A percentile compares a stretch with the other conserved stretches of the same genome.
Evolutionary conservation across 768 basidiomycete genomes (phyloP).

Genomic region (Leccinum longicurvipes): DNA sequence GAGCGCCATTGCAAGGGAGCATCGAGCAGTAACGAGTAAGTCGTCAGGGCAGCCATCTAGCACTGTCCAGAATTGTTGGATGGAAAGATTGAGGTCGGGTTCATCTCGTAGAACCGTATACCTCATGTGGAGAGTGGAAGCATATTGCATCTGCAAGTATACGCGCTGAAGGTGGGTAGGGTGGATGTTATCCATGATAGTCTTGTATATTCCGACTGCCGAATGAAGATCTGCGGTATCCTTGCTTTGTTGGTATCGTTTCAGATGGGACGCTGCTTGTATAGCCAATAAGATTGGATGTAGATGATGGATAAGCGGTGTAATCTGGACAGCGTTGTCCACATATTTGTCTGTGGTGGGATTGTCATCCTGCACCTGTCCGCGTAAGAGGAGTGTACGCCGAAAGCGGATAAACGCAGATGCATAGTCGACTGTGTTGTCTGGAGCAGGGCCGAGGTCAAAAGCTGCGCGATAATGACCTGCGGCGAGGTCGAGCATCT

Average conservation of each 20-base stretch:
- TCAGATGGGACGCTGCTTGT: slow-evolving; percentile 9
- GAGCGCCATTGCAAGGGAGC: slow-evolving; percentile 7
- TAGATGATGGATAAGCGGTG: slow-evolving; percentile 4
- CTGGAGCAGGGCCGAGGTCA: slow-evolving; percentile 11
- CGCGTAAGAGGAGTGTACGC: not conserved
- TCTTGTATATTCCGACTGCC: slow-evolving; percentile 1
- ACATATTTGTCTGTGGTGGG: slow-evolving; percentile 3
- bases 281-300: slow-evolving; percentile 8
- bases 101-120: slow-evolving; percentile 11
- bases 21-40: slow-evolving; percentile 4
- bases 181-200: slow-evolving; percentile 4
- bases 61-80: slow-evolving; percentile 4
- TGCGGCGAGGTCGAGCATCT: slow-evolving; percentile 8
- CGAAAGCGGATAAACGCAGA: slow-evolving; percentile 12
- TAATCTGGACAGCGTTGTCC: slow-evolving; percentile 7
- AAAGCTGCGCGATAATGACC: slow-evolving; percentile 16
- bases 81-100: slow-evolving; percentile 20
- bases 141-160: slow-evolving; percentile 18
- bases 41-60: slow-evolving; percentile 5
- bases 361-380: not conserved
- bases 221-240: slow-evolving; percentile 14
- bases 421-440: not conserved
- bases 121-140: slow-evolving; percentile 10
- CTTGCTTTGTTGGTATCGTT: slow-evolving; percentile 11
- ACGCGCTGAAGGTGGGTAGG: slow-evolving; percentile 11